Evolutionary conservation across 768 basidiomycete species (phyloP).

Genomic region (Dioszegia aurantiaca): DNA sequence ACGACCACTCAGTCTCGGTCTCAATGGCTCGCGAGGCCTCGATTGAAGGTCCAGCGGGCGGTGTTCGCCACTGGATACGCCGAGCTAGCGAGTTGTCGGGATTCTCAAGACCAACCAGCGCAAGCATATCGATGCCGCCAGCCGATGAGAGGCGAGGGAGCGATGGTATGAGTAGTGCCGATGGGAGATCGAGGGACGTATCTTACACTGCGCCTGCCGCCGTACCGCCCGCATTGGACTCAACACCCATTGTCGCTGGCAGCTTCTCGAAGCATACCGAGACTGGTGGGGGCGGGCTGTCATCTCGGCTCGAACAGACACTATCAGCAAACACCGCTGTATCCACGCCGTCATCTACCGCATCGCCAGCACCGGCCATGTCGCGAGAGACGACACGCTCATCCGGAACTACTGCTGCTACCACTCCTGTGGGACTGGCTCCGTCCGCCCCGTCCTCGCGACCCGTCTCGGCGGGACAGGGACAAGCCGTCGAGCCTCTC

Average conservation of each 20-base stretch:
- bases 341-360: neutral
- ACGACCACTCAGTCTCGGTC: neutral
- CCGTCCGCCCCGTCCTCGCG: neutral
- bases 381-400: neutral
- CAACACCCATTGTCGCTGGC: constrained; percentile 20
- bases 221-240: constrained; percentile 31
- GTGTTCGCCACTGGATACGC: neutral
- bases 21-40: constrained; percentile 11
- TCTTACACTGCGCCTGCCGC: constrained; percentile 14
- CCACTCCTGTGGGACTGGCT: neutral
- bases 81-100: constrained; percentile 6
- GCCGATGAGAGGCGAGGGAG: neutral
- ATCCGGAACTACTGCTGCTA: neutral
- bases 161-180: neutral
- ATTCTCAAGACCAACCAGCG: neutral
- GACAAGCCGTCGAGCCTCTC: neutral
- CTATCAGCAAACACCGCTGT: neutral
- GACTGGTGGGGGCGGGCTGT: neutral
- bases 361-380: constrained; percentile 3
- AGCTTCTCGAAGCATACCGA: constrained; percentile 9
- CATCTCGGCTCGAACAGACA: neutral
- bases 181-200: constrained; percentile 2
- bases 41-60: neutral
- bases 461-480: neutral
- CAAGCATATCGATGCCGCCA: neutral